Evolutionary conservation across 768 basidiomycete species (phyloP), one percentile per base, ranked within the genome.

Genomic region (Mycena haematopus): DNA sequence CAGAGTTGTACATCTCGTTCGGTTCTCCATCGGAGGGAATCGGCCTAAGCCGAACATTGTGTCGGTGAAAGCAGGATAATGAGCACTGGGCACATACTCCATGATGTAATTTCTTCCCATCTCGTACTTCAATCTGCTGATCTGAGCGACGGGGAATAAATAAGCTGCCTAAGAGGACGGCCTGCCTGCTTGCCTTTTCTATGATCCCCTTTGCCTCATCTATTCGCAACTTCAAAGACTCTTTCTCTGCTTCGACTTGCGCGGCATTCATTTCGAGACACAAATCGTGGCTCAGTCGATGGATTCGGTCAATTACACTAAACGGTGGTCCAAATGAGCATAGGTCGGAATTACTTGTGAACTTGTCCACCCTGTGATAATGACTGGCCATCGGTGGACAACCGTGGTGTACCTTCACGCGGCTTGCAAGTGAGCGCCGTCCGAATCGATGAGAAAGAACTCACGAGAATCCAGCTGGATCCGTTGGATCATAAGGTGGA

Each of bases 161-260:
- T 56, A 22, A 45, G 54, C 44, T 3, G 22, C 27, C 10, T 4
- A 31, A 17, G 21, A n/a, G 15, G 19, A 21, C 17, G 10, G 17
- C 9, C 9, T 22, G 84, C 84, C n/a, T n/a, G 69, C 88, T 86
- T 52, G 92, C 79, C 70, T 84, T 80, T 60, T 85, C 82, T 56
- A 98, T 94, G 63, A 97, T 86, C 15, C 68, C 77, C 70, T 89
- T 92, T 1, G 92, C 94, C 72, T 97, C 93, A n/a, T 74, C 74
- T 42, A 94, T 76, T 73, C 80, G 83, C 61, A 71, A 76, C 15
- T 80, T 73, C 14, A 79, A 55, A 8, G 53, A 27, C 3, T 62
- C 55, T 21, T 72, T 70, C 66, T 70, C 69, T 44, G 60, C 63
- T 15, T 63, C 58, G 24, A 62, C 62, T 44, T 69, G 65, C 22